Evolutionary conservation across 169 alveolate species (phyloP).

Genomic region (Plasmodium gaboni): DNA sequence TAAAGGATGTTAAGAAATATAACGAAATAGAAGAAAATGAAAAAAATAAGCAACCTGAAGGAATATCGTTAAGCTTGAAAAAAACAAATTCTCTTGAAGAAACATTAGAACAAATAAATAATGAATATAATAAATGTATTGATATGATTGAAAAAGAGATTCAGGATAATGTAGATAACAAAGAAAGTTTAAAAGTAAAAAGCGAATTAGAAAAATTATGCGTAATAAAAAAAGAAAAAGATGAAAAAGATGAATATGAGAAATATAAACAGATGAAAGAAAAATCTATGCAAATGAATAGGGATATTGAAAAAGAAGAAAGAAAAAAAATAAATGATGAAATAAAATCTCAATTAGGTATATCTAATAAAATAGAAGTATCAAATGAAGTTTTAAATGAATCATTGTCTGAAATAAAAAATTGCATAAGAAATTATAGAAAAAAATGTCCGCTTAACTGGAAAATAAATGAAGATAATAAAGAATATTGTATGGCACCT

Average conservation of each 20-base stretch:
- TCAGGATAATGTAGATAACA: constrained; percentile 15
- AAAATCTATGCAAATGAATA: not conserved
- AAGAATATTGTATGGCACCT: constrained; percentile 76
- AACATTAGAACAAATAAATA: not conserved
- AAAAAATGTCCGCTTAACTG: constrained; percentile 68
- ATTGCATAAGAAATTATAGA: constrained; percentile 58
- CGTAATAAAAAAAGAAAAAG: constrained; percentile 38
- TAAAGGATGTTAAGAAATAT: not conserved
- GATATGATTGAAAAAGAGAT: constrained; percentile 52
- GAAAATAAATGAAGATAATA: constrained; percentile 28
- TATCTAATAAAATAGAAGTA: constrained; percentile 45
- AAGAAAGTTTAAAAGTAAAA: constrained; percentile 21
- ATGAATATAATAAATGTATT: constrained; percentile 53
- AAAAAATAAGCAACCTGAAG: not conserved
- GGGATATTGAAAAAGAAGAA: not conserved
- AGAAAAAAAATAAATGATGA: constrained; percentile 1
- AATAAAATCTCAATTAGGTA: constrained; percentile 33
- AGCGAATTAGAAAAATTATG: constrained; percentile 57
- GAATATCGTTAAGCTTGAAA: not conserved
- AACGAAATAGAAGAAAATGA: not conserved
- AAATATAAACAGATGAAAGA: not conserved
- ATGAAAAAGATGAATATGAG: constrained; percentile 22
- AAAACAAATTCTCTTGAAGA: not conserved
- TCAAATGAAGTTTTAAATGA: constrained; percentile 21
- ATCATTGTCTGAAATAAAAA: constrained; percentile 64